These are phyloP conservation scores for Neoscytalidium dimidiatum DNA, from an alignment of 2,329 filamentous ascomycete genomes.

Conservation along the genomic window DNA sequence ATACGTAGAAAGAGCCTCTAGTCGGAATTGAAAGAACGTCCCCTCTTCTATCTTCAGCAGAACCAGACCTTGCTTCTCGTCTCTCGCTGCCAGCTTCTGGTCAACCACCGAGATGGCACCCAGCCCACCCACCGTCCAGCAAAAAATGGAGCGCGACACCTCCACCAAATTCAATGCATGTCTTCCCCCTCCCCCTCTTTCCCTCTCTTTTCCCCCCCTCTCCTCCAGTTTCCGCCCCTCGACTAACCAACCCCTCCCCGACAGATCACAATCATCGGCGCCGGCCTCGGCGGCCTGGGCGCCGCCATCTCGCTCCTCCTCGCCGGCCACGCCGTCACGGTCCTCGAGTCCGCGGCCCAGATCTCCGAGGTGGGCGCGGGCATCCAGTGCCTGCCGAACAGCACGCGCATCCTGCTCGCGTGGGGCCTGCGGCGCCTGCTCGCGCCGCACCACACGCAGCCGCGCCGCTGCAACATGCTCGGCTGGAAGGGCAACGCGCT, in stretches of 20 bases:
- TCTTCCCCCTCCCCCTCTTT: background rate
- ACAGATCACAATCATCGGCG: conserved; percentile 56
- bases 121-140: conserved; percentile 25
- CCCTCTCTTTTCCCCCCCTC: background rate
- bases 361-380: conserved; percentile 55
- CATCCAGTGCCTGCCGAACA: conserved; percentile 54
- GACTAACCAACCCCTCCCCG: background rate
- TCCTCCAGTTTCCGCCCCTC: too few relatives aligned
- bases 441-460: conserved; percentile 44
- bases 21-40: background rate
- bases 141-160: conserved; percentile 30
- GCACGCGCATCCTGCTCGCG: conserved; percentile 48
- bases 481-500: conserved; percentile 56
- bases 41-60: background rate
- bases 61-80: background rate
- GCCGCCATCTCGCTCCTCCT: conserved; percentile 51
- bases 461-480: conserved; percentile 50
- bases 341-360: conserved; percentile 51
- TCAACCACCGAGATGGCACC: conserved; percentile 3
- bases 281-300: conserved; percentile 57
- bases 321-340: conserved; percentile 49
- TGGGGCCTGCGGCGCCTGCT: conserved; percentile 52
- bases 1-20: background rate
- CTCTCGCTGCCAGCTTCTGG: background rate
- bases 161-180: conserved; percentile 32